A percentile compares a stretch with the other conserved stretches of the same genome.
Conservation (phyloP, 2,329 filamentous ascomycete genomes). For the Curvularia eragrostidis region DNA sequence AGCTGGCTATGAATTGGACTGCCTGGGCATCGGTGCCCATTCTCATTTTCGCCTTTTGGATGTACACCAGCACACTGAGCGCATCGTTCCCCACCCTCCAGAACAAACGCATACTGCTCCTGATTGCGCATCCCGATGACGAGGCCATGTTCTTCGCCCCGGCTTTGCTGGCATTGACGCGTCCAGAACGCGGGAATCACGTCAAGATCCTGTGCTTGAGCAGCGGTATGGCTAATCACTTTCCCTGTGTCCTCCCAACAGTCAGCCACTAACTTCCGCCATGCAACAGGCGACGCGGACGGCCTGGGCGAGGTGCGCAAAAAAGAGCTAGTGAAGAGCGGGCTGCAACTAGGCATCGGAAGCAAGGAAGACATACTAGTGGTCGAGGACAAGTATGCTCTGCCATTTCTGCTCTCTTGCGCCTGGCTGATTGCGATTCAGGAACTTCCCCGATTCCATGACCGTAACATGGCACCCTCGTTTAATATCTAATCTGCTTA, state of each 20-base stretch:
- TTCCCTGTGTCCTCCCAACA: not conserved
- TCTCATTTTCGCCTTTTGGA: slow-evolving; percentile 54
- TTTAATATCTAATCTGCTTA: slow-evolving; percentile 73
- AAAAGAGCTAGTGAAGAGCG: slow-evolving; percentile 83
- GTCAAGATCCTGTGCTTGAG: slow-evolving; percentile 93
- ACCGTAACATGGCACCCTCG: slow-evolving; percentile 74
- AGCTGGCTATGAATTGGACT: slow-evolving; percentile 50
- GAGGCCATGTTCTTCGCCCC: slow-evolving; percentile 99
- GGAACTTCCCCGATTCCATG: slow-evolving; percentile 90
- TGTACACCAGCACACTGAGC: slow-evolving; percentile 56
- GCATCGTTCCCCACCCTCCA: slow-evolving; percentile 68
- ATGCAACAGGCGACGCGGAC: slow-evolving; percentile 73
- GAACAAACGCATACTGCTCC: slow-evolving; percentile 85
- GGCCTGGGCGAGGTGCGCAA: slow-evolving; percentile 84
- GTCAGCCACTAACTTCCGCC: slow-evolving; percentile 13
- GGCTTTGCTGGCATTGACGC: slow-evolving; percentile 81
- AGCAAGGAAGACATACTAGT: slow-evolving; percentile 81
- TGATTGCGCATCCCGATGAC: slow-evolving; percentile 97
- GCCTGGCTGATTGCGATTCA: slow-evolving; percentile 31
- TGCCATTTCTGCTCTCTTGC: slow-evolving; percentile 9
- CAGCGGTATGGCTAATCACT: slow-evolving; percentile 64
- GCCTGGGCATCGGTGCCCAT: slow-evolving; percentile 51
- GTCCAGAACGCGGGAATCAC: slow-evolving; percentile 81
- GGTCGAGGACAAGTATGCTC: slow-evolving; percentile 74
- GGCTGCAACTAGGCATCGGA: slow-evolving; percentile 75